Conservation (phyloP, 495 filamentous ascomycete species). For the Rhypophila decipiens region DNA sequence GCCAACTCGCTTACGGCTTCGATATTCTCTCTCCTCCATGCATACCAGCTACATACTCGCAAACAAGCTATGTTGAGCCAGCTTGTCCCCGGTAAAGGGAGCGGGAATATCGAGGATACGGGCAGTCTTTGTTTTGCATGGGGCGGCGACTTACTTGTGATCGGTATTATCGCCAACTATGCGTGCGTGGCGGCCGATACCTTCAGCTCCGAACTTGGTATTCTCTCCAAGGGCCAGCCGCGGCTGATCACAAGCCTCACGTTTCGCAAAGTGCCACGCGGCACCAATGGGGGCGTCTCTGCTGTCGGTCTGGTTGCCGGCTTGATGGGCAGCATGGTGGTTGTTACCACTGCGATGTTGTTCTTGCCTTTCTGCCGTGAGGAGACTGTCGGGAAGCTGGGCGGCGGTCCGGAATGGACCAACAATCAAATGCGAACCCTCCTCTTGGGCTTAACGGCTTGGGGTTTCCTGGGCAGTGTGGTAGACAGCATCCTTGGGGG, state of each 20-base stretch:
- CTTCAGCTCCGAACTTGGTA: slow-evolving; percentile 91
- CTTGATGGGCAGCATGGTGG: slow-evolving; percentile 62
- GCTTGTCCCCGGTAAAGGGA: slow-evolving; percentile 5
- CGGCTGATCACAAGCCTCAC: slow-evolving; percentile 80
- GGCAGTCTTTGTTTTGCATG: slow-evolving; percentile 43
- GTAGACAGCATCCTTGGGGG: slow-evolving; percentile 85
- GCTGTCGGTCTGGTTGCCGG: slow-evolving; percentile 66
- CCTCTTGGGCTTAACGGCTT: slow-evolving; percentile 55
- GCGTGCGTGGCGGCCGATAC: slow-evolving; percentile 89
- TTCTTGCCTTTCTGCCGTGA: slow-evolving; percentile 64
- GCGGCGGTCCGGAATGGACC: slow-evolving; percentile 38
- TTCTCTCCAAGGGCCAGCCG: slow-evolving; percentile 68
- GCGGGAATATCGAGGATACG: slow-evolving; percentile 3
- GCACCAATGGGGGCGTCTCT: slow-evolving; percentile 91
- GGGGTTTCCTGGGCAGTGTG: slow-evolving; percentile 71
- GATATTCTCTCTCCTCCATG: slow-evolving; percentile 63
- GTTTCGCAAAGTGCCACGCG: slow-evolving; percentile 69
- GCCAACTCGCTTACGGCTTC: slow-evolving; percentile 81
- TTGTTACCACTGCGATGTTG: slow-evolving; percentile 58
- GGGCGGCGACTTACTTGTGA: slow-evolving; percentile 49
- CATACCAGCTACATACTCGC: slow-evolving; percentile 51
- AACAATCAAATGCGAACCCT: slow-evolving; percentile 46
- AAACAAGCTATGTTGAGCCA: slow-evolving; percentile 17
- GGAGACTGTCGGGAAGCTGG: slow-evolving; percentile 22
- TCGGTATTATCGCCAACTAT: slow-evolving; percentile 68